Conservation (phyloP, 176 grass and related monocot species). For the Rhynchospora tenuis region DNA sequence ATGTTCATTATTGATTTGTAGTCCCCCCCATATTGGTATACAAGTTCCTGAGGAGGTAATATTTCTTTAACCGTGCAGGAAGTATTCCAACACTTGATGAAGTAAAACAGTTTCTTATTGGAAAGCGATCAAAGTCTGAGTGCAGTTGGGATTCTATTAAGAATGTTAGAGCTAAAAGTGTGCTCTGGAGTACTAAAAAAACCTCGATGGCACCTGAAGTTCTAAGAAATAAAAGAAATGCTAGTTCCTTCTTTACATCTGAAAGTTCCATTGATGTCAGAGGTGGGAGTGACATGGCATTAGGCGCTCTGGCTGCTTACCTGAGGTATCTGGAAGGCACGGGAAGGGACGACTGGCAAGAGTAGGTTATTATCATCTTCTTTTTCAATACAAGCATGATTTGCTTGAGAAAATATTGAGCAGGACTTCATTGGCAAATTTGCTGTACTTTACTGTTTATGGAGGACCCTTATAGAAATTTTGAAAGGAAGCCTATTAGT, state of each 20-base stretch:
- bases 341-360: constrained; percentile 80
- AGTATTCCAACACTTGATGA: constrained; percentile 65
- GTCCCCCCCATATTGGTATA: neutral
- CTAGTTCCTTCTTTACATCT: constrained; percentile 73
- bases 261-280: constrained; percentile 54
- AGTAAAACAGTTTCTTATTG: constrained; percentile 52
- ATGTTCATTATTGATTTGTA: constrained; percentile 10
- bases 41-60: neutral
- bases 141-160: constrained; percentile 54
- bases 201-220: constrained; percentile 28
- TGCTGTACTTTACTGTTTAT: neutral
- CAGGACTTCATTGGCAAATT: neutral
- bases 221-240: constrained; percentile 35
- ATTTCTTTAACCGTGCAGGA: constrained; percentile 42
- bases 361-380: constrained; percentile 43
- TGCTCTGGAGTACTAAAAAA: constrained; percentile 34
- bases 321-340: constrained; percentile 89
- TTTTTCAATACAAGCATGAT: neutral
- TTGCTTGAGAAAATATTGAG: neutral
- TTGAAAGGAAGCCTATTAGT: neutral
- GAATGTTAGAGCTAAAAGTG: constrained; percentile 37
- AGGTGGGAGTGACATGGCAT: constrained; percentile 55
- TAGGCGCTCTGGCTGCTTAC: constrained; percentile 79
- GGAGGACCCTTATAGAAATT: neutral
- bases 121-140: constrained; percentile 21